Evolutionary conservation across 345 rosid species (phyloP).

Genomic region (Citropsis articulata): DNA sequence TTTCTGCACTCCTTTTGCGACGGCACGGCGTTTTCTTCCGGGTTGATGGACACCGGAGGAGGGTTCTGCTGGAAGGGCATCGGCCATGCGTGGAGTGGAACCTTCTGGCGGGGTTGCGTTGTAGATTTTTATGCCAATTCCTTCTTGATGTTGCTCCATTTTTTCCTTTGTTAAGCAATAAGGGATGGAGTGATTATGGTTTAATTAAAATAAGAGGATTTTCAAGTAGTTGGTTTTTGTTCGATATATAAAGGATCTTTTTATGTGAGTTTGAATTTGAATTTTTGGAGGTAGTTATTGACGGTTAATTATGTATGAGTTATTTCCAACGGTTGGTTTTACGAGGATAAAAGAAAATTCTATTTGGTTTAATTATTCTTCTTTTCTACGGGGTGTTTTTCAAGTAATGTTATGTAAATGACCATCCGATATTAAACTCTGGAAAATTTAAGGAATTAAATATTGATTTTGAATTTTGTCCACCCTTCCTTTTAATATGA

Average conservation of each 20-base stretch:
- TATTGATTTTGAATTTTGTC: too few species aligned
- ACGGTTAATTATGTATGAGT: slow-evolving; percentile 4
- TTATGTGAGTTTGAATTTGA: slow-evolving; percentile 5
- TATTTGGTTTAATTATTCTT: neutral
- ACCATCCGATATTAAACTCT: too few species aligned
- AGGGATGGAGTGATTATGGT: neutral
- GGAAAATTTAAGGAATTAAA: too few species aligned
- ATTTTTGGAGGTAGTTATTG: slow-evolving; percentile 12
- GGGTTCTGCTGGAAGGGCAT: neutral
- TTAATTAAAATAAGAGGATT: neutral
- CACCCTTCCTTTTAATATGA: too few species aligned
- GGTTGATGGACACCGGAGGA: neutral
- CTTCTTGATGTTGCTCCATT: slow-evolving; percentile 57
- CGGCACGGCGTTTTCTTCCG: slow-evolving; percentile 48
- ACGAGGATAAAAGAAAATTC: neutral
- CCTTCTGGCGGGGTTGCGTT: slow-evolving; percentile 39
- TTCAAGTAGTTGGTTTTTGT: neutral
- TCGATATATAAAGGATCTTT: neutral
- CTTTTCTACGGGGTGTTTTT: too few species aligned
- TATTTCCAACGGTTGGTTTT: neutral
- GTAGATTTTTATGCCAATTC: slow-evolving; percentile 57
- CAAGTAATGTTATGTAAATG: too few species aligned
- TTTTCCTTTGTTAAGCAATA: neutral
- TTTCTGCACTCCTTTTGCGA: slow-evolving; percentile 68
- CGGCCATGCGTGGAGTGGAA: slow-evolving; percentile 14